Evolutionary conservation across 2,329 filamentous ascomycete genomes (phyloP).

Genomic region (Plectosphaerella cucumerina): DNA sequence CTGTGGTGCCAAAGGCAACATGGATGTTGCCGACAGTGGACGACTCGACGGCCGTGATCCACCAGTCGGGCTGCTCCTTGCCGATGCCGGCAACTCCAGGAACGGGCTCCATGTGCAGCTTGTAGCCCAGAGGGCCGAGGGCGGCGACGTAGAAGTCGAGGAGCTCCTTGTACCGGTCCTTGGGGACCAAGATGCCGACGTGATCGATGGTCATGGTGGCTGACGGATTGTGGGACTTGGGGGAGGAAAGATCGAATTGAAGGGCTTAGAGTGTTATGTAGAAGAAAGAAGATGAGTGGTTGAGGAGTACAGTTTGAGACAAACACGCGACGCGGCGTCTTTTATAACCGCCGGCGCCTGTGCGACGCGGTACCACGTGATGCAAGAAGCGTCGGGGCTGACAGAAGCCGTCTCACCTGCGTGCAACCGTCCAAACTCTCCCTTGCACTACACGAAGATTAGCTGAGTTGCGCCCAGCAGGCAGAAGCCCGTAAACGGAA

Average conservation of each 20-base stretch:
- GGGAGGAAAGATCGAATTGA: background rate
- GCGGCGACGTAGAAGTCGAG: slow-evolving; percentile 28
- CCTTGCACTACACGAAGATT: too few species aligned
- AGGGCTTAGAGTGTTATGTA: background rate
- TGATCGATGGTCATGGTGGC: slow-evolving; percentile 31
- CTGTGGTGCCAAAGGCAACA: slow-evolving; percentile 25
- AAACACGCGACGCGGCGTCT: background rate
- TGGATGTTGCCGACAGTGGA: slow-evolving; percentile 17
- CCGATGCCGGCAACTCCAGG: slow-evolving; percentile 27
- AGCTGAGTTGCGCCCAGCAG: too few species aligned
- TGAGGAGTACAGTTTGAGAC: background rate
- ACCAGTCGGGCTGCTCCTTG: slow-evolving; percentile 23
- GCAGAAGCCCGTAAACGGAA: too few species aligned
- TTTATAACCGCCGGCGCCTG: background rate
- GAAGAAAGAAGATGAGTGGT: background rate
- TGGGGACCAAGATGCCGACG: slow-evolving; percentile 23
- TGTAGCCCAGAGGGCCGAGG: slow-evolving; percentile 31
- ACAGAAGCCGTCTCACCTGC: background rate
- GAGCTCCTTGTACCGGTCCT: slow-evolving; percentile 19
- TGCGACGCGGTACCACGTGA: background rate
- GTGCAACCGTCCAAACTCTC: too few species aligned
- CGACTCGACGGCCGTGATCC: slow-evolving; percentile 15
- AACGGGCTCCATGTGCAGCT: slow-evolving; percentile 19
- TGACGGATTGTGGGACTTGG: background rate
- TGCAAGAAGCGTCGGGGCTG: background rate